These are phyloP conservation scores for Phaeodactylum tricornutum DNA, from an alignment of 108 stramenopile genomes.

Conservation along the genomic window DNA sequence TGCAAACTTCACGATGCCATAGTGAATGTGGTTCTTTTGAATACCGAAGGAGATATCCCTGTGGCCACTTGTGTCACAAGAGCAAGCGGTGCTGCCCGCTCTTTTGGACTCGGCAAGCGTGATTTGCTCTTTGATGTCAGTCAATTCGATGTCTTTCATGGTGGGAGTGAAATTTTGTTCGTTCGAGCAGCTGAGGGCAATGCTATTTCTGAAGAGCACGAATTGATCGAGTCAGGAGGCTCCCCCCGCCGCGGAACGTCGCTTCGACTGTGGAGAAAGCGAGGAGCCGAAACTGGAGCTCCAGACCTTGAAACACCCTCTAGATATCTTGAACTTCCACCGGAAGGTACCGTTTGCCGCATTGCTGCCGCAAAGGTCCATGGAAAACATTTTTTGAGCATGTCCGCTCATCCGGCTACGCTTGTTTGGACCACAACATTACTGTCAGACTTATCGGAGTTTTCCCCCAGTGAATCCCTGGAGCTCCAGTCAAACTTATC, in stretches of 20 bases:
- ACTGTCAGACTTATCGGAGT: conserved; percentile 47
- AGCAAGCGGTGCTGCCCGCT: conserved; percentile 7
- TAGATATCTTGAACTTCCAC: conserved; percentile 33
- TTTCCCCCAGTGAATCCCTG: conserved; percentile 33
- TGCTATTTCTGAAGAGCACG: not conserved
- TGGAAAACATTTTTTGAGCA: conserved; percentile 25
- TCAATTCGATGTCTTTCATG: conserved; percentile 35
- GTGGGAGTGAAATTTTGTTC: conserved; percentile 14
- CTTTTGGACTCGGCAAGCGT: conserved; percentile 36
- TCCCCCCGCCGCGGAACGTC: not conserved
- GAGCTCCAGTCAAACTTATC: conserved; percentile 41
- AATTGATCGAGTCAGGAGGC: not conserved
- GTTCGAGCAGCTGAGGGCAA: conserved; percentile 11
- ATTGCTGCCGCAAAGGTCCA: conserved; percentile 30
- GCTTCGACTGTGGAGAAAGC: not conserved
- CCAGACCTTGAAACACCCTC: conserved; percentile 10
- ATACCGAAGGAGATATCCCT: conserved; percentile 7
- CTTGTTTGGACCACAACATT: conserved; percentile 62
- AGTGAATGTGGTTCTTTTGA: conserved; percentile 18
- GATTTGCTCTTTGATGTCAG: conserved; percentile 55
- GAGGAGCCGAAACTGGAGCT: not conserved
- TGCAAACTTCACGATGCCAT: conserved; percentile 19
- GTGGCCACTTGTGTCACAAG: conserved; percentile 1
- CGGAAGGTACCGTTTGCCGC: conserved; percentile 48
- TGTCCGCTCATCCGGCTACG: conserved; percentile 64